Base-by-base conservation (phyloP, 495 filamentous ascomycete species). In the Daldinia bambusicola region DNA sequence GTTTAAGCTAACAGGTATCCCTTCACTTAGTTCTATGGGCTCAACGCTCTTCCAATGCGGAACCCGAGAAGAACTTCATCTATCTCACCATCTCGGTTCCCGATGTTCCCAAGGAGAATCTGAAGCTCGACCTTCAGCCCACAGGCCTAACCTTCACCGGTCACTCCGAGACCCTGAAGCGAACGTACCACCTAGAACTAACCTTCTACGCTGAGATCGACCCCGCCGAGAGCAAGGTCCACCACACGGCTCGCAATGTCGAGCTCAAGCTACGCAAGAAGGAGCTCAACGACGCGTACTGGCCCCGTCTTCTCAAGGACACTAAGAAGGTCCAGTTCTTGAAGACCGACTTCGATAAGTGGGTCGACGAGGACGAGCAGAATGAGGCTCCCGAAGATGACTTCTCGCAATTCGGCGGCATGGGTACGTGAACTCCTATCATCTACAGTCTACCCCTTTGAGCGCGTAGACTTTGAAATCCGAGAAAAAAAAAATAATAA, bases 271-370 rank as follows among this genome's bases (percentile, higher is more conserved):
- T 99, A 82, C 87, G 91, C 79, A 99, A 99, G 92, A 97, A 98
- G 91, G 94, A 96, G 73, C 85, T 93, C 32, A 91, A 92, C 80
- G 85, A 89, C 66, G 92, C 93, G 76, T 98, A 89, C 86, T 99
- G 95, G 95, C 95, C 95, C 41, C 89, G 95, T 71, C 86, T 99
- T 63, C 83, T 97, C 76, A 97, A 98, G 89, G 91, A 93, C 30
- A 80, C 81, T 40, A 90, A 93, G 88, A 97, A 92, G 86, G 77
- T 90, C 58, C 95, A 98, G 84, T 99, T 95, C 89, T 81, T 99
- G 76, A 98, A 97, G 92, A 99, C 95, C 73, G 91, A 99, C 81
- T 99, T 99, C 75, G 93, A 98, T 83, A 98, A 98, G 93, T 99
- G 96, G 96, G 94, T 99, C 72, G 96, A 98, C 79, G 95, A 98